Percentiles rank a stretch among this genome's conserved stretches.
These are phyloP conservation scores for Apiotrichum brassicae DNA, from an alignment of 1,284 basidiomycete genomes.

Conservation along the genomic window DNA sequence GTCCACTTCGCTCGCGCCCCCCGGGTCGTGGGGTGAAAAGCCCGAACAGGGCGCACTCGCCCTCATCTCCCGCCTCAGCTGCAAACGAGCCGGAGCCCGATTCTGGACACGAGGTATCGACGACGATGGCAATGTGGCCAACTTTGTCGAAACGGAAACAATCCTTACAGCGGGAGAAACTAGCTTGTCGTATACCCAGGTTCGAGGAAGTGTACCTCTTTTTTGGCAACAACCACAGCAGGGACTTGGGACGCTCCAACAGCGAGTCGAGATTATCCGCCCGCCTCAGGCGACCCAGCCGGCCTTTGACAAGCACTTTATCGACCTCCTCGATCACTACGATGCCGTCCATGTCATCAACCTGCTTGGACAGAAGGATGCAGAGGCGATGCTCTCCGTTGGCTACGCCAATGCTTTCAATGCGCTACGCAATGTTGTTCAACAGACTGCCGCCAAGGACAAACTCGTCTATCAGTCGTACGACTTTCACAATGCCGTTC, in stretches of 20 bases:
- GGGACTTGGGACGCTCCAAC: slow-evolving; percentile 72
- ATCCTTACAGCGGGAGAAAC: slow-evolving; percentile 76
- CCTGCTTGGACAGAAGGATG: slow-evolving; percentile 81
- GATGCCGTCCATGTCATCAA: slow-evolving; percentile 76
- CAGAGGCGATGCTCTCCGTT: slow-evolving; percentile 74
- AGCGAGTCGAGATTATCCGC: slow-evolving; percentile 83
- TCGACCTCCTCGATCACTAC: slow-evolving; percentile 76
- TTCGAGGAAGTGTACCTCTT: slow-evolving; percentile 89
- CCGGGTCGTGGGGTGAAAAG: slow-evolving; percentile 67
- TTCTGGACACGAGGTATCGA: slow-evolving; percentile 97
- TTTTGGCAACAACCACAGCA: slow-evolving; percentile 96
- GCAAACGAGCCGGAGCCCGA: slow-evolving; percentile 92
- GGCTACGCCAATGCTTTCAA: slow-evolving; percentile 75
- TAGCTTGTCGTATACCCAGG: slow-evolving; percentile 83
- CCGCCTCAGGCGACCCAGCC: slow-evolving; percentile 85
- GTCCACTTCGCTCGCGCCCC: slow-evolving; percentile 49
- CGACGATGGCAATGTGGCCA: slow-evolving; percentile 94
- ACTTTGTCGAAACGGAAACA: slow-evolving; percentile 97
- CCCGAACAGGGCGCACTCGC: slow-evolving; percentile 58
- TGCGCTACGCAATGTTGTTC: slow-evolving; percentile 28
- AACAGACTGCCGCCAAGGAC: slow-evolving; percentile 52
- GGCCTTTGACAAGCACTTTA: slow-evolving; percentile 90
- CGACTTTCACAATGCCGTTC: slow-evolving; percentile 85
- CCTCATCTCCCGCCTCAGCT: slow-evolving; percentile 79
- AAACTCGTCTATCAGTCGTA: slow-evolving; percentile 66